A percentile compares a stretch with the other conserved stretches of the same genome.
Conservation (phyloP, 2,329 filamentous ascomycete genomes). For the Graphiopsis chlorocephala region DNA sequence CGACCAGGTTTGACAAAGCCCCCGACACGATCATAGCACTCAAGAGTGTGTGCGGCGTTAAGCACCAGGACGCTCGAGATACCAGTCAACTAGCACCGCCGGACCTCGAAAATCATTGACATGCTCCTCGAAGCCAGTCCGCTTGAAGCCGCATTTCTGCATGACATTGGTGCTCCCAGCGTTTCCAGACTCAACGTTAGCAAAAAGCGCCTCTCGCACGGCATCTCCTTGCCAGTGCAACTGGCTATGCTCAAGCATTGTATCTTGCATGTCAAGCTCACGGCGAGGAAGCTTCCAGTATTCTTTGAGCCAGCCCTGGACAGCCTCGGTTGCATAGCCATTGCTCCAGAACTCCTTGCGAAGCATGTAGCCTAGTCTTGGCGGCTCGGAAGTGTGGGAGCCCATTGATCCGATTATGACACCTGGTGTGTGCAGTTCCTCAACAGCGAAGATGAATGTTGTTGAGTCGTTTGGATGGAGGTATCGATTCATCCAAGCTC, state of each 20-base stretch:
- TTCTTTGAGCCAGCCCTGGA: constrained; percentile 6
- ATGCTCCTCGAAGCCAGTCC: not conserved
- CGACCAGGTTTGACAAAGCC: not conserved
- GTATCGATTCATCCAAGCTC: constrained; percentile 3
- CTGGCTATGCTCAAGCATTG: not conserved
- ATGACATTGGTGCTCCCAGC: not conserved
- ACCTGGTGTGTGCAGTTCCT: not conserved
- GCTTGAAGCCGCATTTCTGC: constrained; percentile 2
- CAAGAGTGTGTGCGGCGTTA: not conserved
- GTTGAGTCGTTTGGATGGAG: not conserved
- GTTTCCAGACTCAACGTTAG: not conserved
- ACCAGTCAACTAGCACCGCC: not conserved
- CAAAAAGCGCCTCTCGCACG: not conserved
- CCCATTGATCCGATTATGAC: not conserved
- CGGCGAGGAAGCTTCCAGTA: constrained; percentile 1
- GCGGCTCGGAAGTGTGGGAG: not conserved
- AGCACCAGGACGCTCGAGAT: not conserved
- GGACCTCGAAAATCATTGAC: not conserved
- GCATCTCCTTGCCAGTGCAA: not conserved
- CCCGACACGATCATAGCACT: not conserved
- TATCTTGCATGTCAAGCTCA: not conserved
- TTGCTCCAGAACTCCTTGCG: not conserved
- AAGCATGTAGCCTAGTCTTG: not conserved
- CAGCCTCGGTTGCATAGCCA: not conserved
- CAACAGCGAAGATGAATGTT: not conserved